Conservation (phyloP, 2,329 filamentous ascomycete species). For the Aureobasidium musti region DNA sequence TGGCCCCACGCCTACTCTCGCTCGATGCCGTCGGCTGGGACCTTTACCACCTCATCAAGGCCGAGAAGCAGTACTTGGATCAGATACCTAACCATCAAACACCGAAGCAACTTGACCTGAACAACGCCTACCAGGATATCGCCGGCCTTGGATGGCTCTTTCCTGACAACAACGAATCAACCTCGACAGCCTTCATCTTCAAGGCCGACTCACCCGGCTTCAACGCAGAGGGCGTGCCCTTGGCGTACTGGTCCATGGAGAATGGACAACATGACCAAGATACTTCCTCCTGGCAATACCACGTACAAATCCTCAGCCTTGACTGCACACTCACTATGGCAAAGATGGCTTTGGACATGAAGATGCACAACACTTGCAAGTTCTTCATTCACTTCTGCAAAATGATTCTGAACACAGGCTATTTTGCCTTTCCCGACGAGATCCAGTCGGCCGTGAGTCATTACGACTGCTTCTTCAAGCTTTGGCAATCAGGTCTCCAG, state of each 20-base stretch:
- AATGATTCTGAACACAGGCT: constrained; percentile 2
- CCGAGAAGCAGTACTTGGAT: constrained; percentile 22
- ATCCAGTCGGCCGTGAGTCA: constrained; percentile 7
- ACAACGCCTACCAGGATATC: constrained; percentile 14
- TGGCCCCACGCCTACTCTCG: constrained; percentile 13
- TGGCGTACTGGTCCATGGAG: constrained; percentile 14
- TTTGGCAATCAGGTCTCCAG: not conserved
- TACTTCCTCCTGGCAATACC: constrained; percentile 6
- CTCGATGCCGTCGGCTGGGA: constrained; percentile 19
- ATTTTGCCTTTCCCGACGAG: constrained; percentile 5
- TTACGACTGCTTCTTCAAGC: constrained; percentile 15
- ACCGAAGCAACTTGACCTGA: not conserved
- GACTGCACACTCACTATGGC: constrained; percentile 5
- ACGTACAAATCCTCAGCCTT: not conserved
- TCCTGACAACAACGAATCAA: not conserved
- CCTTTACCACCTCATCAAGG: constrained; percentile 20
- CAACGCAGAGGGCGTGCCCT: constrained; percentile 3
- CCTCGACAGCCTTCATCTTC: constrained; percentile 17
- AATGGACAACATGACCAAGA: constrained; percentile 4
- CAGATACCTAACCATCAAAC: constrained; percentile 11
- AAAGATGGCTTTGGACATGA: constrained; percentile 19
- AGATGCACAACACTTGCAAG: constrained; percentile 9
- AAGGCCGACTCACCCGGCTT: not conserved
- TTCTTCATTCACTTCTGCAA: constrained; percentile 15
- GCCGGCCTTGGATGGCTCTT: constrained; percentile 7